Conservation (phyloP, 2,329 filamentous ascomycete species). For the Acrocalymma vagum region DNA sequence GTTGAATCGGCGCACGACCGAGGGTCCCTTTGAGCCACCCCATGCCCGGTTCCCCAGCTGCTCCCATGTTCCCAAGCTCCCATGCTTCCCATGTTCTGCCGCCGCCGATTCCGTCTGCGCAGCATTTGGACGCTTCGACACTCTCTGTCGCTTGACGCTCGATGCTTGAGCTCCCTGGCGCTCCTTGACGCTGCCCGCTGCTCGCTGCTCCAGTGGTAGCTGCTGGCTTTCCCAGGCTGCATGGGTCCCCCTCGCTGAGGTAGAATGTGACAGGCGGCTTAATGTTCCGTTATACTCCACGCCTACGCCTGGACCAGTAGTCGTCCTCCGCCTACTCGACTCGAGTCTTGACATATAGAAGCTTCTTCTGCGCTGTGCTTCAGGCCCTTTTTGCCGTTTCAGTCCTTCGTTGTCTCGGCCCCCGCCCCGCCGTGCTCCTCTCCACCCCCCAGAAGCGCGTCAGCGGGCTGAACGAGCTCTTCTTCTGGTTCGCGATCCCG, state of each 20-base stretch:
- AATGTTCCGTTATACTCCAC: slow-evolving; percentile 33
- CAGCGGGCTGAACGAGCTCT: slow-evolving; percentile 29
- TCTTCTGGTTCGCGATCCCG: slow-evolving; percentile 24
- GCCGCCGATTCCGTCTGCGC: slow-evolving; percentile 37
- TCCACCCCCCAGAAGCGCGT: slow-evolving; percentile 24
- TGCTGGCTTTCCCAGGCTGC: slow-evolving; percentile 30
- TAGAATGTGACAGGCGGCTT: slow-evolving; percentile 37
- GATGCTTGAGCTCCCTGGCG: too few relatives aligned
- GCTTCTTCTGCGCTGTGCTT: slow-evolving; percentile 23
- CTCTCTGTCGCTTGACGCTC: too few relatives aligned
- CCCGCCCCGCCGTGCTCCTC: slow-evolving; percentile 21
- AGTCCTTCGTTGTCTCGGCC: slow-evolving; percentile 17
- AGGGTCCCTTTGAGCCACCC: slow-evolving; percentile 21
- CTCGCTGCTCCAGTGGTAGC: too few relatives aligned
- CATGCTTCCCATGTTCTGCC: slow-evolving; percentile 39
- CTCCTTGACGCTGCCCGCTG: too few relatives aligned
- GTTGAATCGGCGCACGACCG: slow-evolving; percentile 39
- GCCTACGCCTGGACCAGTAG: slow-evolving; percentile 28
- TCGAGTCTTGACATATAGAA: slow-evolving; percentile 34
- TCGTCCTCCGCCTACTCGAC: slow-evolving; percentile 17
- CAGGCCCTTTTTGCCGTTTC: slow-evolving; percentile 22
- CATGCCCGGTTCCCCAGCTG: too few relatives aligned
- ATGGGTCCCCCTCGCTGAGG: slow-evolving; percentile 38
- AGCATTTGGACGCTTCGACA: too few relatives aligned
- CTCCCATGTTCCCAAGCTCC: too few relatives aligned